A percentile compares a stretch with the other conserved stretches of the same genome.
These are phyloP conservation scores for Sordariomycetes sp. DNA, from an alignment of 2,329 filamentous ascomycete genomes.

Conservation along the genomic window DNA sequence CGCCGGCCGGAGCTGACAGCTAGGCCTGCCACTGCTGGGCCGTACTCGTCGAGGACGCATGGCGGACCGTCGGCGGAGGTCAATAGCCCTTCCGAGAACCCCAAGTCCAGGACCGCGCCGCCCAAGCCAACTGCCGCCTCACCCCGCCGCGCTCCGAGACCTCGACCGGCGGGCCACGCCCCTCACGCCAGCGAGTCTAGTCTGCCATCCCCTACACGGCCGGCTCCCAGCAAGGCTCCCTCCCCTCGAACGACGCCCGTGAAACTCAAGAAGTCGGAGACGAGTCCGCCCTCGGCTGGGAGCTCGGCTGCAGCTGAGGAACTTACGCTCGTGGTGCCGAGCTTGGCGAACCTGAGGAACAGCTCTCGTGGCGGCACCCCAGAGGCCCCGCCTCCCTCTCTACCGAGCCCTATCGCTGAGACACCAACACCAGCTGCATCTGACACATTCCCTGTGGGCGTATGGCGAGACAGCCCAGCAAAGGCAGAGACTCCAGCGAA, in stretches of 20 bases:
- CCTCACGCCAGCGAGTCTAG: slow-evolving; percentile 40
- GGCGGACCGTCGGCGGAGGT: slow-evolving; percentile 28
- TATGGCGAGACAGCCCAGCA: neutral
- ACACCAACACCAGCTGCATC: neutral
- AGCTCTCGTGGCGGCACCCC: slow-evolving; percentile 4
- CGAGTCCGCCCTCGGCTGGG: slow-evolving; percentile 7
- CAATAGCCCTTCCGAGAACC: neutral
- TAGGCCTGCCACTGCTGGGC: slow-evolving; percentile 53
- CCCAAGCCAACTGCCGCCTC: slow-evolving; percentile 20
- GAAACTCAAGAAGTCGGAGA: slow-evolving; percentile 23
- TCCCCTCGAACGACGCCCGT: slow-evolving; percentile 31
- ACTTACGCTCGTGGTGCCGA: slow-evolving; percentile 40
- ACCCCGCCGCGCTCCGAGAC: slow-evolving; percentile 37
- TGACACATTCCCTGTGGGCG: neutral
- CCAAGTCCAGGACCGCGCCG: slow-evolving; percentile 1
- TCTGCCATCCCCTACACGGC: slow-evolving; percentile 30
- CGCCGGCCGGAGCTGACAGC: slow-evolving; percentile 46
- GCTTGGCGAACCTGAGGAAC: slow-evolving; percentile 23
- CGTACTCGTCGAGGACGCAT: slow-evolving; percentile 51
- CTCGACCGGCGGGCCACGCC: slow-evolving; percentile 31
- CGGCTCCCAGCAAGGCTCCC: slow-evolving; percentile 14
- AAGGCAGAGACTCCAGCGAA: neutral
- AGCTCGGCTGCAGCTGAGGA: slow-evolving; percentile 28
- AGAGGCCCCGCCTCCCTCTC: slow-evolving; percentile 15
- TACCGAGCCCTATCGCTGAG: slow-evolving; percentile 3